Base-by-base conservation (phyloP, 1,139 yeast species). In the Magnusiomyces sp. region DNA sequence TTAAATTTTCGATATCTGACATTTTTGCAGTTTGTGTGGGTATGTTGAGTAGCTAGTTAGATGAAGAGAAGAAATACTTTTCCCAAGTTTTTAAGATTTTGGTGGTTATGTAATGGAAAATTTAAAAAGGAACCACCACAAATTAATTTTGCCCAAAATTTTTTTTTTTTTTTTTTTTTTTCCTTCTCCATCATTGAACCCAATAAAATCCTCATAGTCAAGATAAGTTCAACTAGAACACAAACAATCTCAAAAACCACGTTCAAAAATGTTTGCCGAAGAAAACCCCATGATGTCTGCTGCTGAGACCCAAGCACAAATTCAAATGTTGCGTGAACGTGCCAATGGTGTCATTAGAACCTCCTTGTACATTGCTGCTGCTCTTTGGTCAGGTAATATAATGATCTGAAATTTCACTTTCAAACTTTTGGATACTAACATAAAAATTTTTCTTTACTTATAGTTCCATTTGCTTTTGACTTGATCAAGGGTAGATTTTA, bases 221-320 rank as follows among this genome's bases (percentile, higher is more conserved):
- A 45, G 33, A 11, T 17, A 23, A 23, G 29, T 7, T 23, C 29
- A 23, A 23, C 29, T 23, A 23, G 7, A 23, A 23, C 6, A 3
- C 37, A 34, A 14, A 4, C 11, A 9, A 34, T 34, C 3, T 14
- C 43, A 31, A 34, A 46, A 14, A 14, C n/a, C 23, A 13, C 20
- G 23, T 14, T 16, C 2, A 43, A 45, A 37, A 46, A 49, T 48
- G 51, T 51, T 45, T 43, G 40, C 41, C 32, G 50, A 46, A 43
- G 43, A 31, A 20, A 29, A 34, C 42, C 44, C 32, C 16, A 13
- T 36, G 38, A 20, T 33, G n/a, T 83, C 79, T 57, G 81, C 78
- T 65, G 80, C 78, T 62, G 77, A 83, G 58, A 74, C 81, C 56
- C 94, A 84, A 68, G 95, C 85, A 63, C 88, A 85, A 71, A 34